Evolutionary conservation across 495 filamentous ascomycete species (phyloP).

Genomic region (Ramalina intermedia): DNA sequence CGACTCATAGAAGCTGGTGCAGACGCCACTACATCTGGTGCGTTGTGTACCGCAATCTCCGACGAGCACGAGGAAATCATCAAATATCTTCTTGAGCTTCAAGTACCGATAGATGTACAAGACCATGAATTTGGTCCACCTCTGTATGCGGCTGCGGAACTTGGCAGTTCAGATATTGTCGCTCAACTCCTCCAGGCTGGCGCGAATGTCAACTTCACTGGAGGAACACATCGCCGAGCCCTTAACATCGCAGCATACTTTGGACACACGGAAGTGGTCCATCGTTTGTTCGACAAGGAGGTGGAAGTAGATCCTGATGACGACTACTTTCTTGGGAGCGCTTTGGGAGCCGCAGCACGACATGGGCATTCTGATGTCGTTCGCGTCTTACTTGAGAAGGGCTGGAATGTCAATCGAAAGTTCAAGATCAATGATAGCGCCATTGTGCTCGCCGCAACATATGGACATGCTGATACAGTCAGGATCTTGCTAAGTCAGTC

Average conservation of each 20-base stretch:
- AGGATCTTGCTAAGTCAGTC: neutral
- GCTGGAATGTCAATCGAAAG: slow-evolving; percentile 8
- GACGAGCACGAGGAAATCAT: slow-evolving; percentile 6
- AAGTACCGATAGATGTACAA: slow-evolving; percentile 16
- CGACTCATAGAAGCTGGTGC: slow-evolving; percentile 18
- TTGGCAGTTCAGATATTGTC: slow-evolving; percentile 13
- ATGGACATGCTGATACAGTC: slow-evolving; percentile 8
- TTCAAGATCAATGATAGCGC: slow-evolving; percentile 8
- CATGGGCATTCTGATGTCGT: slow-evolving; percentile 5
- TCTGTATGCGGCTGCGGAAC: slow-evolving; percentile 12
- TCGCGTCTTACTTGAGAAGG: slow-evolving; percentile 4
- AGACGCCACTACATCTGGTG: slow-evolving; percentile 17
- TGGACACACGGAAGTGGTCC: slow-evolving; percentile 3
- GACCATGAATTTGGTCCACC: slow-evolving; percentile 8
- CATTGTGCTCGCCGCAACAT: slow-evolving; percentile 7
- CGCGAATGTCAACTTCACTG: slow-evolving; percentile 10
- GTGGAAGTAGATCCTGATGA: slow-evolving; percentile 7
- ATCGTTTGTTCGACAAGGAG: neutral
- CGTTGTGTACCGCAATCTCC: slow-evolving; percentile 12
- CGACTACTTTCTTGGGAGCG: slow-evolving; percentile 9
- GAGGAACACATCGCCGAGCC: slow-evolving; percentile 2
- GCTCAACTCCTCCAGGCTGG: slow-evolving; percentile 17
- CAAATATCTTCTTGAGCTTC: slow-evolving; percentile 16
- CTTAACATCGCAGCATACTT: slow-evolving; percentile 5
- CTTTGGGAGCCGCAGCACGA: slow-evolving; percentile 15